These are phyloP conservation scores for Brachypodium distachyon DNA, from an alignment of 202 grass and related monocot species.

Conservation along the genomic window DNA sequence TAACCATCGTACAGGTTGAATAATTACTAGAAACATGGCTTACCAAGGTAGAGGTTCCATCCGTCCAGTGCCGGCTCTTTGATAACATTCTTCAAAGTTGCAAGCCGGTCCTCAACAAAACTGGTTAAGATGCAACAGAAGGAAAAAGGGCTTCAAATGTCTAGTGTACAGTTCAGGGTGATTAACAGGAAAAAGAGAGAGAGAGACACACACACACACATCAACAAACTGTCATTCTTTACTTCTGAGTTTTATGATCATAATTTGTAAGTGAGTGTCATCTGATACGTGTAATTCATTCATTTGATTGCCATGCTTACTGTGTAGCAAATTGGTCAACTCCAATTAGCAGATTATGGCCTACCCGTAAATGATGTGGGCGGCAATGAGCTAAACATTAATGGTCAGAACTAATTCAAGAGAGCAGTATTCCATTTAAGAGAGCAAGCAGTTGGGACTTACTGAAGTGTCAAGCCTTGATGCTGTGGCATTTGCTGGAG, in stretches of 20 bases:
- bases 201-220: too few species aligned
- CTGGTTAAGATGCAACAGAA: slow-evolving; percentile 34
- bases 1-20: neutral
- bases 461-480: slow-evolving; percentile 65
- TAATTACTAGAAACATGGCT: neutral
- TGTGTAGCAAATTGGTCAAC: neutral
- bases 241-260: neutral
- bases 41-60: slow-evolving; percentile 90
- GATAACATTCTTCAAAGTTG: slow-evolving; percentile 84
- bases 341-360: neutral
- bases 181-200: neutral
- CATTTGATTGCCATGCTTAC: neutral
- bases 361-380: neutral
- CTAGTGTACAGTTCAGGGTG: neutral
- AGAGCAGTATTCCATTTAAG: neutral
- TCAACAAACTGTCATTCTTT: neutral
- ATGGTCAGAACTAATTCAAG: neutral
- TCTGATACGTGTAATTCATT: neutral
- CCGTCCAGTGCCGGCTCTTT: slow-evolving; percentile 66
- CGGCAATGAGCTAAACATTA: neutral
- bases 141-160: neutral
- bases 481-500: slow-evolving; percentile 71
- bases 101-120: slow-evolving; percentile 73
- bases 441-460: slow-evolving; percentile 11
- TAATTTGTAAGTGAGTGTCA: neutral